phyloP scores from a whole-genome alignment of 2,329 filamentous ascomycete species.

The Fusarium scirpi region DNA sequence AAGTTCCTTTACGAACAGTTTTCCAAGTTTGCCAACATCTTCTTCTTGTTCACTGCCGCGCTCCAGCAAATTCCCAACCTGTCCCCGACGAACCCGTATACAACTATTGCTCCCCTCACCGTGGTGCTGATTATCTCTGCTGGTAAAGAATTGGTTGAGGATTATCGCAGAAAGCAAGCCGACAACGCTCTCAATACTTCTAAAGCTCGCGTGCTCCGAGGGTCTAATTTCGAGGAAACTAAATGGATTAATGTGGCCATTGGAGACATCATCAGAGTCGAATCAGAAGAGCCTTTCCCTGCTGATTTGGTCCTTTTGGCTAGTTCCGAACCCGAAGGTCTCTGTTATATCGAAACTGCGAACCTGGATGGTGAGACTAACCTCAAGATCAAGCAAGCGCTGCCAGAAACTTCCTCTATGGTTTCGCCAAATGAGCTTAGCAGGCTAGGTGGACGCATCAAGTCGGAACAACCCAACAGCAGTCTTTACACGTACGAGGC shows the following conservation, averaged over 20 bases:
- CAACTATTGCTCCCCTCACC: conserved; percentile 92
- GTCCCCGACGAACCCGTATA: conserved; percentile 94
- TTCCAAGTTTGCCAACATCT: conserved; percentile 98
- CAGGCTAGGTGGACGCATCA: conserved; percentile 84
- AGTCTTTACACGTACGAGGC: conserved; percentile 99
- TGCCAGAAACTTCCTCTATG: conserved; percentile 89
- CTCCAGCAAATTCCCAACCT: conserved; percentile 96
- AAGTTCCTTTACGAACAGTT: conserved; percentile 99
- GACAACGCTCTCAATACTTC: conserved; percentile 91
- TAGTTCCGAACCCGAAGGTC: conserved; percentile 94
- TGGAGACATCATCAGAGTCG: conserved; percentile 90
- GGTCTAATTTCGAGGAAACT: conserved; percentile 84
- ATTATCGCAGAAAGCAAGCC: conserved; percentile 88
- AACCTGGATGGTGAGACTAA: conserved; percentile 99
- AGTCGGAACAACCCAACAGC: conserved; percentile 97
- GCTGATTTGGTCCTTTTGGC: conserved; percentile 92
- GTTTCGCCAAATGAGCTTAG: conserved; percentile 90
- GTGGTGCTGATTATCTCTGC: conserved; percentile 95
- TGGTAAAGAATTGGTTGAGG: conserved; percentile 92
- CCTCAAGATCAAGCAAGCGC: conserved; percentile 96
- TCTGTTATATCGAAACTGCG: conserved; percentile 98
- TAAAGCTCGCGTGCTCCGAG: conserved; percentile 83
- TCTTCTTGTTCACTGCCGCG: conserved; percentile 97
- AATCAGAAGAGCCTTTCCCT: conserved; percentile 95
- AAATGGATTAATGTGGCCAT: conserved; percentile 96